Percentiles rank a stretch among this genome's conserved stretches.
These are phyloP conservation scores for Talaromyces borbonicus DNA, from an alignment of 495 filamentous ascomycete species.

Conservation along the genomic window DNA sequence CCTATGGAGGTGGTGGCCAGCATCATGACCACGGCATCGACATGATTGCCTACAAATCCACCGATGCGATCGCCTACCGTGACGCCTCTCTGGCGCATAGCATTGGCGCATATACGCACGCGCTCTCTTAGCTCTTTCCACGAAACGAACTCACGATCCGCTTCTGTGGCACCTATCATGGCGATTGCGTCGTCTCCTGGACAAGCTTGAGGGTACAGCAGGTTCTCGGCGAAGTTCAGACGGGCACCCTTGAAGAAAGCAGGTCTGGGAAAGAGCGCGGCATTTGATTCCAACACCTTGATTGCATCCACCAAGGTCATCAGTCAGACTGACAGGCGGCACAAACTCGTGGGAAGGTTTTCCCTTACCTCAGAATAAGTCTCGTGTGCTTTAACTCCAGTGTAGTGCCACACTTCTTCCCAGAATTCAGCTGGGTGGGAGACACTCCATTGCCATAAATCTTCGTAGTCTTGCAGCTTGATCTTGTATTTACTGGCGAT, in stretches of 20 bases:
- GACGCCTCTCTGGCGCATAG: constrained; percentile 53
- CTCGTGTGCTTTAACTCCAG: constrained; percentile 58
- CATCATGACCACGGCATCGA: constrained; percentile 76
- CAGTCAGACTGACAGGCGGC: too few relatives aligned
- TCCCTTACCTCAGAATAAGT: constrained; percentile 45
- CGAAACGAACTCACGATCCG: constrained; percentile 53
- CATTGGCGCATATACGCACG: constrained; percentile 62
- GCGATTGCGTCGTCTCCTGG: constrained; percentile 50
- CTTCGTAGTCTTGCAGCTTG: constrained; percentile 52
- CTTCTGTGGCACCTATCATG: constrained; percentile 67
- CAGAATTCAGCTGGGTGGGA: constrained; percentile 68
- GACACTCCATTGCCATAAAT: constrained; percentile 77
- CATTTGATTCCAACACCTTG: constrained; percentile 58
- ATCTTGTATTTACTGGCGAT: constrained; percentile 59
- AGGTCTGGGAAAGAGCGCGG: constrained; percentile 75
- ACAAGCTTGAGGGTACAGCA: constrained; percentile 60
- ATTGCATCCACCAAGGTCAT: too few relatives aligned
- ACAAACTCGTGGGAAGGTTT: too few relatives aligned
- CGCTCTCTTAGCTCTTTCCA: constrained; percentile 74
- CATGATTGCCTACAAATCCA: constrained; percentile 81
- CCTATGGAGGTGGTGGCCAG: constrained; percentile 70
- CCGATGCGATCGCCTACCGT: constrained; percentile 64
- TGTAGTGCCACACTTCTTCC: constrained; percentile 78
- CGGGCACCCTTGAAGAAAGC: constrained; percentile 68
- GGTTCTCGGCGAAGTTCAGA: constrained; percentile 88